Percentiles rank a stretch among this genome's conserved stretches.
Conservation (phyloP, 805 yeast genomes). For the Cyberlindnera euphorbiae region DNA sequence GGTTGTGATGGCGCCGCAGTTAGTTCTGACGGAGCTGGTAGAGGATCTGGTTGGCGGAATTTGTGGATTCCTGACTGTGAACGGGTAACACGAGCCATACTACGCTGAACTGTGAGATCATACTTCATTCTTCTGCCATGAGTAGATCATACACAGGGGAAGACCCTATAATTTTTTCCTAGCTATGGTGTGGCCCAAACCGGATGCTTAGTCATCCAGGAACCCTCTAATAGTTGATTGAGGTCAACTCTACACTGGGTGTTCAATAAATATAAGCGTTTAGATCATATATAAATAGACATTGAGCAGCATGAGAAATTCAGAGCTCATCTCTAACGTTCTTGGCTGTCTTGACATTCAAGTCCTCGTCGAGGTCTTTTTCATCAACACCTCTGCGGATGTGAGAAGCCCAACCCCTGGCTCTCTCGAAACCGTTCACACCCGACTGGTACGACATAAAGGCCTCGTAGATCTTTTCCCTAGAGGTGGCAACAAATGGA, state of each 20-base stretch:
- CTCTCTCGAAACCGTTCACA: slow-evolving; percentile 64
- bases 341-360: slow-evolving; percentile 1
- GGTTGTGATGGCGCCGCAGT: no score
- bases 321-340: slow-evolving; percentile 15
- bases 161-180: no score
- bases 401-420: slow-evolving; percentile 50
- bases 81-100: no score
- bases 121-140: no score
- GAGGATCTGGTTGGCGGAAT: no score
- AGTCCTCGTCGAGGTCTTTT: slow-evolving; percentile 14
- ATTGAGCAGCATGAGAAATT: neutral
- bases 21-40: no score
- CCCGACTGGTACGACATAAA: slow-evolving; percentile 68
- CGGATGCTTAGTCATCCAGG: no score
- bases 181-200: no score
- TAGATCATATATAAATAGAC: neutral
- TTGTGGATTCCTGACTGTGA: no score
- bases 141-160: no score
- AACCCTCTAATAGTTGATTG: no score
- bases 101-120: no score
- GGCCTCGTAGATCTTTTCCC: slow-evolving; percentile 62
- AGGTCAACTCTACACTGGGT: neutral
- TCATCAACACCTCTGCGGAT: slow-evolving; percentile 35
- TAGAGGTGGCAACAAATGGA: slow-evolving; percentile 78
- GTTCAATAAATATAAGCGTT: neutral